Conservation (phyloP, 192 early-diverging fungal genomes). For the Entomortierella parvispora region DNA sequence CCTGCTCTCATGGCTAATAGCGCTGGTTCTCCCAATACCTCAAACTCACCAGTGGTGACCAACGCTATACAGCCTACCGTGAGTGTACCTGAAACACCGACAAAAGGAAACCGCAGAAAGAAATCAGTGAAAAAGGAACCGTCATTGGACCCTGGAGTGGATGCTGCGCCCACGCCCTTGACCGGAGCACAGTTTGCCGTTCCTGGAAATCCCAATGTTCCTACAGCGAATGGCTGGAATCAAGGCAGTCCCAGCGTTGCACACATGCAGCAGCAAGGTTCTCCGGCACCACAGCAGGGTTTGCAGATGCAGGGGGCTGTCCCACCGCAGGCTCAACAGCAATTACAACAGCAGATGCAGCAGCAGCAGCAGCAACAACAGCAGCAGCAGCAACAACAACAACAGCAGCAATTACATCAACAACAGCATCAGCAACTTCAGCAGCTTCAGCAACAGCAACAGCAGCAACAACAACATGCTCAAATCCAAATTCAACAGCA, state of each 20-base stretch:
- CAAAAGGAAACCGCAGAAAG: constrained; percentile 25
- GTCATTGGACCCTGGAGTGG: constrained; percentile 24
- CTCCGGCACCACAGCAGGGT: not conserved
- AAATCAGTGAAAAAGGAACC: constrained; percentile 41
- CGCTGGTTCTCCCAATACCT: constrained; percentile 27
- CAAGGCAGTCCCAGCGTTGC: constrained; percentile 18
- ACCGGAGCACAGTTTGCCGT: constrained; percentile 17
- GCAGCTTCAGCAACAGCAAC: constrained; percentile 7
- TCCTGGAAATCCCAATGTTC: constrained; percentile 5
- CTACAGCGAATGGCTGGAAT: constrained; percentile 21
- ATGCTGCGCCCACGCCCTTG: not conserved
- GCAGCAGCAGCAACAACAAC: constrained; percentile 8
- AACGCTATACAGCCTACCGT: constrained; percentile 14
- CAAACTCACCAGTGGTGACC: constrained; percentile 26
- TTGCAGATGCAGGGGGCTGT: not conserved
- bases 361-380: constrained; percentile 6
- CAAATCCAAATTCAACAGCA: constrained; percentile 10
- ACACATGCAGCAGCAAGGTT: constrained; percentile 22
- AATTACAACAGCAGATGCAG: constrained; percentile 6
- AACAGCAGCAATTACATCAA: constrained; percentile 11
- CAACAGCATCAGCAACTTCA: constrained; percentile 20
- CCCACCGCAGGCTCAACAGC: constrained; percentile 7
- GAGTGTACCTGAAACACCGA: constrained; percentile 13
- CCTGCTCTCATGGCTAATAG: constrained; percentile 16
- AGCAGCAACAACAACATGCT: constrained; percentile 11